Evolutionary conservation across 1,139 yeast genomes (phyloP).

Genomic region (Sugiyamaella novakii): DNA sequence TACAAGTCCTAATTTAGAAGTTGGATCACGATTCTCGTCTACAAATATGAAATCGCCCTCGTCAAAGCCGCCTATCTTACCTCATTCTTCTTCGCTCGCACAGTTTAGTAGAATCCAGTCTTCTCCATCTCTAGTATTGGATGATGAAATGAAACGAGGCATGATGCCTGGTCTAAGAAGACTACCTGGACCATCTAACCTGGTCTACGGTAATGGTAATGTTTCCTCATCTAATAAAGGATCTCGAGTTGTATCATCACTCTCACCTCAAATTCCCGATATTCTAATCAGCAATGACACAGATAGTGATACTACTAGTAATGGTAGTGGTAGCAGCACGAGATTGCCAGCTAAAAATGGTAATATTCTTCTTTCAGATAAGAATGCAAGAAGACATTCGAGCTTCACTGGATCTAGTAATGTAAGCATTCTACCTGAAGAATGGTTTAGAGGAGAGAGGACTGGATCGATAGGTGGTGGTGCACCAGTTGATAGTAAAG

Average conservation of each 20-base stretch:
- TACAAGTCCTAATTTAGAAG: slow-evolving; percentile 4
- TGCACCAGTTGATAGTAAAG: slow-evolving; percentile 4
- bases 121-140: slow-evolving; percentile 9
- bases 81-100: neutral
- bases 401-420: slow-evolving; percentile 8
- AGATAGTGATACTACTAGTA: slow-evolving; percentile 13
- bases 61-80: neutral
- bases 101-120: slow-evolving; percentile 15
- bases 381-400: slow-evolving; percentile 7
- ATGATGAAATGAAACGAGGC: slow-evolving; percentile 13
- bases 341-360: neutral
- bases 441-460: neutral
- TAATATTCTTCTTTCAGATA: neutral
- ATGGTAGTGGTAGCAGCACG: neutral
- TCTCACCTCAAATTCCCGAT: slow-evolving; percentile 3
- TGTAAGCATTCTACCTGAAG: neutral
- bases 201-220: neutral
- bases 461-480: neutral
- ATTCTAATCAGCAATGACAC: slow-evolving; percentile 10
- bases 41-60: neutral
- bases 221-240: neutral
- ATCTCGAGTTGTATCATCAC: neutral
- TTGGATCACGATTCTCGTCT: neutral
- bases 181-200: slow-evolving; percentile 8
- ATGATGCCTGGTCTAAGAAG: slow-evolving; percentile 4